These are phyloP conservation scores for Friedmanniomyces simplex DNA, from an alignment of 495 filamentous ascomycete species.

Conservation along the genomic window DNA sequence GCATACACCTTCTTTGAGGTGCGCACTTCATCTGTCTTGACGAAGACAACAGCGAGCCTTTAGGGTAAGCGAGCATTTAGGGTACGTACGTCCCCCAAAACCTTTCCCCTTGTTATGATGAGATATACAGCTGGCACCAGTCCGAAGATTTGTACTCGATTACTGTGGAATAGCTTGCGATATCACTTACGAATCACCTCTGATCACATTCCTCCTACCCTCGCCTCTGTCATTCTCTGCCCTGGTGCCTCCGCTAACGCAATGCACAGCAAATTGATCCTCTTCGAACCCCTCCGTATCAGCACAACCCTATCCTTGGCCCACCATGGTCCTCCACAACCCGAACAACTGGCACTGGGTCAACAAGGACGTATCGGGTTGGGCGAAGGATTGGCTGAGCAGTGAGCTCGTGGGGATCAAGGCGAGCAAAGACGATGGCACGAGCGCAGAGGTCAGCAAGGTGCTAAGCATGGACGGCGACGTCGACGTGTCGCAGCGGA, in stretches of 20 bases:
- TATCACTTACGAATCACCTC: conserved; percentile 8
- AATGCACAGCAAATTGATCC: neutral
- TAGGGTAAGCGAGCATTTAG: too few relatives aligned
- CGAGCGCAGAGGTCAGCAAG: conserved; percentile 75
- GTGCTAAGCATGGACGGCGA: conserved; percentile 92
- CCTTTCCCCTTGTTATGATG: conserved; percentile 25
- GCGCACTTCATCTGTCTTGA: too few relatives aligned
- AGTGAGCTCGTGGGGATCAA: conserved; percentile 64
- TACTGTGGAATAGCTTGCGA: conserved; percentile 36
- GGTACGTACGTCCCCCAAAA: neutral
- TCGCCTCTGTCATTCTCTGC: neutral
- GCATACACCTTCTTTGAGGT: too few relatives aligned
- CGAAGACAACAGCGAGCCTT: too few relatives aligned
- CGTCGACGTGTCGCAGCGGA: conserved; percentile 96
- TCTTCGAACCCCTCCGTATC: too few relatives aligned
- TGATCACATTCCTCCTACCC: neutral
- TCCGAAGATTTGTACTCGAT: conserved; percentile 41
- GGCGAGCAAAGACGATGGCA: conserved; percentile 73
- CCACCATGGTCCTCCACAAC: conserved; percentile 94
- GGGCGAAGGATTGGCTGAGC: conserved; percentile 79
- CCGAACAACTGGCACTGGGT: conserved; percentile 99
- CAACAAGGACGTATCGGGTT: conserved; percentile 86
- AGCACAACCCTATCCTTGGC: too few relatives aligned
- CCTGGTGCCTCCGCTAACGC: neutral
- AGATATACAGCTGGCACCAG: conserved; percentile 40